These are phyloP conservation scores for Crassisporium funariophilum DNA, from an alignment of 768 basidiomycete genomes.

Conservation along the genomic window DNA sequence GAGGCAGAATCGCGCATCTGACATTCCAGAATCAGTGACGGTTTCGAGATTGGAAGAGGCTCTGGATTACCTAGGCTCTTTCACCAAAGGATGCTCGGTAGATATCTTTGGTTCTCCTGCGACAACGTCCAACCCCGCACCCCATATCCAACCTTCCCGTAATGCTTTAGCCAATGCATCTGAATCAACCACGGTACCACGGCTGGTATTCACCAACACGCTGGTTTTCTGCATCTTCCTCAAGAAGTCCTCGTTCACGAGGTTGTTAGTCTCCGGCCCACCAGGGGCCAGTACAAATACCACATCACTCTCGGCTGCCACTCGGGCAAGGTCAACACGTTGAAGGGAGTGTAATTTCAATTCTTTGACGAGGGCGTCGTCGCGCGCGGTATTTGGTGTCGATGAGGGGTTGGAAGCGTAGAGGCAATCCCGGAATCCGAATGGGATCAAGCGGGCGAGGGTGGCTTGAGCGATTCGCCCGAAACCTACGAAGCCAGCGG, in stretches of 20 bases:
- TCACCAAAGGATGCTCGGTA: slow-evolving; percentile 77
- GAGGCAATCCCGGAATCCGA: slow-evolving; percentile 75
- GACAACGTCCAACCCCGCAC: slow-evolving; percentile 91
- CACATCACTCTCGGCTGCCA: slow-evolving; percentile 82
- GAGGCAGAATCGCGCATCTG: slow-evolving; percentile 84
- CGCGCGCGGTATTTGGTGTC: slow-evolving; percentile 44
- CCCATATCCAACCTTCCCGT: slow-evolving; percentile 79
- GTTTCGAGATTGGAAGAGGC: background rate
- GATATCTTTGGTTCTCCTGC: slow-evolving; percentile 85
- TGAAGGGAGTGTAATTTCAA: slow-evolving; percentile 45
- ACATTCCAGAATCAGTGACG: slow-evolving; percentile 1
- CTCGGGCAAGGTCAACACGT: slow-evolving; percentile 61
- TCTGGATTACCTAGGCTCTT: slow-evolving; percentile 61
- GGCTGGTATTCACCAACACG: slow-evolving; percentile 81
- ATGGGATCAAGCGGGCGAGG: slow-evolving; percentile 75
- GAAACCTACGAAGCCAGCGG: slow-evolving; percentile 91
- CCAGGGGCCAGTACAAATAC: slow-evolving; percentile 85
- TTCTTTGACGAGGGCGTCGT: slow-evolving; percentile 31
- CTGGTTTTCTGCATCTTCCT: slow-evolving; percentile 82
- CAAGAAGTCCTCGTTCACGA: slow-evolving; percentile 75
- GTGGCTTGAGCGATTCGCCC: slow-evolving; percentile 92
- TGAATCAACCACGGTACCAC: slow-evolving; percentile 90
- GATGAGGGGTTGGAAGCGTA: slow-evolving; percentile 66
- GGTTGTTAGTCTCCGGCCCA: slow-evolving; percentile 65
- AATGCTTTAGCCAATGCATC: slow-evolving; percentile 85